Evolutionary conservation across 73 alveolate genomes (phyloP), one percentile per base, ranked within the genome.

Genomic region (Symbiodinium pilosum): DNA sequence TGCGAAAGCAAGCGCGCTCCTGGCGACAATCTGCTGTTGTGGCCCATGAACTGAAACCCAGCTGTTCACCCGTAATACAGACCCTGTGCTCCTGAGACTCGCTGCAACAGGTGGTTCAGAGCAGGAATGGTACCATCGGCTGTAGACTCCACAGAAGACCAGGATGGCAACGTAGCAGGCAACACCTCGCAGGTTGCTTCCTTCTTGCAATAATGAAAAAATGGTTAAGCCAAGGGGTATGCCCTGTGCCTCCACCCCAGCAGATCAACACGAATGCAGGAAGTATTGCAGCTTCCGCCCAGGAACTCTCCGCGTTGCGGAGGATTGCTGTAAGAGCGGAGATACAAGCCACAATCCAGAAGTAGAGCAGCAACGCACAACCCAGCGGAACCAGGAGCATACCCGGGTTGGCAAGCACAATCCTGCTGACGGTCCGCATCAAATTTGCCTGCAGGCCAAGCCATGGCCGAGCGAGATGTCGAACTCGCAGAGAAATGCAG

Each of bases 121-220:
- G 43, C 85, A 43, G 30, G 41, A n/a, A 8, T n/a, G 28, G 28
- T 73, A 73, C 85, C 85, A 73, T n/a, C 85, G 85, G 85, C 85
- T 73, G 85, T 73, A 73, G 0, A 73, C 85, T 24, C 43, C 85
- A 43, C 85, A 73, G 43, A 73, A 73, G 43, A 43, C 85, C 85
- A 73, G 85, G 43, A 73, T 73, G 85, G 85, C 7, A 36, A 34
- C 43, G 32, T 73, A 73, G 26, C 44, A 73, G 41, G 85, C 85
- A 16, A 73, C 85, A 32, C 85, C 85, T 73, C 38, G 59, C 59
- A 47, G 59, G 59, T 14, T 47, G 59, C n/a, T n/a, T n/a, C n/a
- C n/a, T n/a, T n/a, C n/a, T n/a, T n/a, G n/a, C n/a, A n/a, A n/a
- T n/a, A n/a, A n/a, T n/a, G n/a, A n/a, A n/a, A n/a, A n/a, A n/a